Conservation (phyloP, 164 flowering plant species). For the Buxus sempervirens region DNA sequence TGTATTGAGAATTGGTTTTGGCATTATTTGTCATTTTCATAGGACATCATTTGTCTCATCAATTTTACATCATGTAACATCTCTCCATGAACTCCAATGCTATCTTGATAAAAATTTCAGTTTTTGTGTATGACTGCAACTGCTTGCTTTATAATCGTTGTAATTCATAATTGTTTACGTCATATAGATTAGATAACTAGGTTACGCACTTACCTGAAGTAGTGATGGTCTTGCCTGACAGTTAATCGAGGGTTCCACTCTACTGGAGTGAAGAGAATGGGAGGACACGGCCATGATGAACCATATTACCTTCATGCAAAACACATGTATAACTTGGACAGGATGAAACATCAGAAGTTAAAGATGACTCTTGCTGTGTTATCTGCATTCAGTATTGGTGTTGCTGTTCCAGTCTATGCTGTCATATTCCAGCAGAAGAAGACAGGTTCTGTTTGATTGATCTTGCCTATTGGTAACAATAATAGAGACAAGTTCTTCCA, state of each 20-base stretch:
- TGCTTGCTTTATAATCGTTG: not conserved
- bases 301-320: conserved; percentile 83
- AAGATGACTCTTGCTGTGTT: conserved; percentile 66
- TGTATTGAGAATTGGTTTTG: too few relatives aligned
- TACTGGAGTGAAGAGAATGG: conserved; percentile 79
- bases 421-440: conserved; percentile 92
- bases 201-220: not conserved
- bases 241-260: conserved; percentile 68
- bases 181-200: not conserved
- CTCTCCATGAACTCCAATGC: too few relatives aligned
- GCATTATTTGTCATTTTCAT: too few relatives aligned
- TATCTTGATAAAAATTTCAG: too few relatives aligned
- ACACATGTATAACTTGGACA: conserved; percentile 97
- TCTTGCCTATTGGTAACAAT: not conserved
- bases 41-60: too few relatives aligned
- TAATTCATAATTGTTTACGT: not conserved
- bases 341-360: conserved; percentile 66
- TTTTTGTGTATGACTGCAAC: too few relatives aligned
- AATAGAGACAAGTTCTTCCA: not conserved
- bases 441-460: conserved; percentile 63
- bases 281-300: conserved; percentile 68
- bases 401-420: conserved; percentile 76
- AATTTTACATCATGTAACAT: too few relatives aligned
- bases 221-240: conserved; percentile 15
- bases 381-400: conserved; percentile 74